Base-by-base conservation (phyloP, 192 early-diverging fungal genomes). In the Oehlia diaphana region DNA sequence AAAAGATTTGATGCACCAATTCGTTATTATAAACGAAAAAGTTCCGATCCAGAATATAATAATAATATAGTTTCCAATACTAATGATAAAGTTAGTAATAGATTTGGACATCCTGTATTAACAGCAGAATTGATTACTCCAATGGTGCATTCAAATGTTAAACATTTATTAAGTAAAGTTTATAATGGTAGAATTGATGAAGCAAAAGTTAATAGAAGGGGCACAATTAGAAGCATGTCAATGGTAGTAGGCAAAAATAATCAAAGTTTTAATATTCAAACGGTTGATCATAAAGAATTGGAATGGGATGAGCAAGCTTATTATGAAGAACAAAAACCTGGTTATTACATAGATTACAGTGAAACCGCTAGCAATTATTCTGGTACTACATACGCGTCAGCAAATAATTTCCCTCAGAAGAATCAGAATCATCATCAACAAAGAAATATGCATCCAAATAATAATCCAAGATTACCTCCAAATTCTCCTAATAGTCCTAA, bases 81-180 rank as follows among this genome's bases (percentile, higher is more conserved):
- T 14, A 16, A 53, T 50, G 71, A 26, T 61, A 92, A 76, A 84
- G 85, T 39, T 84, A 86, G 42, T 7, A 72, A 44, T 78, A 87
- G 88, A 33, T 94, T 92, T 84, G 87, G 91, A 77, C 90, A 93
- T 72, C 93, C 92, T 4, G 90, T 87, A 2, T 88, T 92, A 62
- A 86, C 82, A 62, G 81, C 91, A 64, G 85, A 89, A 49, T 82
- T 92, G 66, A 84, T 90, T 14, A 88, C 92, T 31, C 92, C 92
- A 19, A 86, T 93, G 84, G 90, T 94, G 37, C 90, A 91, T 73
- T 88, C 90, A 70, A 86, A 83, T 31, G 88, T 92, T 68, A 87
- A 88, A 23, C 91, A 92, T 72, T 76, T 93, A 72, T 79, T 94
- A 68, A 85, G 82, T 42, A 81, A 86, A 61, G 85, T 94, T n/a